These are phyloP conservation scores for Gynochthodes officinalis DNA, from an alignment of 257 asterid genomes.

Conservation along the genomic window DNA sequence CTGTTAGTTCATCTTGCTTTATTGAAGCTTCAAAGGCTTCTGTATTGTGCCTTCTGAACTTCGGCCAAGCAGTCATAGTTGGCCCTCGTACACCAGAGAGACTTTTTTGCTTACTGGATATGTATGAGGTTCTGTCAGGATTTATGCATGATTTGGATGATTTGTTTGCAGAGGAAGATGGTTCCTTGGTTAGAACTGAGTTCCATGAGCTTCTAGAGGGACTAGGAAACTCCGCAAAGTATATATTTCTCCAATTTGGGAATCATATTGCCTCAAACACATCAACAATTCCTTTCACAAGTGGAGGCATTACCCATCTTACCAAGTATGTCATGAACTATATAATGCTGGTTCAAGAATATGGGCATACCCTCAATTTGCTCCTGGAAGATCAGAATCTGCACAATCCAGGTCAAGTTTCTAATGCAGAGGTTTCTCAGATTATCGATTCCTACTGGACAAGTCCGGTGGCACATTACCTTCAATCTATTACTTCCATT, in stretches of 20 bases:
- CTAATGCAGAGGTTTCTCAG: slow-evolving; percentile 15
- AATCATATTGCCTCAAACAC: slow-evolving; percentile 34
- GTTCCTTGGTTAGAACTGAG: slow-evolving; percentile 32
- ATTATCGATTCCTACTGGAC: slow-evolving; percentile 11
- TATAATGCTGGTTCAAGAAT: slow-evolving; percentile 49
- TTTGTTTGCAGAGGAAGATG: slow-evolving; percentile 40
- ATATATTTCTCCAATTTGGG: slow-evolving; percentile 40
- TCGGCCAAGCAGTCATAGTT: slow-evolving; percentile 56
- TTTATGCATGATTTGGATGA: slow-evolving; percentile 31
- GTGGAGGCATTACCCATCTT: slow-evolving; percentile 57
- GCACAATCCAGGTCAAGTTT: slow-evolving; percentile 11
- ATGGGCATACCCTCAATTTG: slow-evolving; percentile 39
- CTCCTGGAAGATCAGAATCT: slow-evolving; percentile 39
- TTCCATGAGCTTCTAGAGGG: slow-evolving; percentile 39
- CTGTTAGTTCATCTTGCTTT: slow-evolving; percentile 34
- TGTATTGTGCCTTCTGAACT: slow-evolving; percentile 46
- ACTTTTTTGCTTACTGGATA: slow-evolving; percentile 55
- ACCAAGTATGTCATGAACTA: slow-evolving; percentile 67
- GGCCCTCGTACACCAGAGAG: slow-evolving; percentile 56
- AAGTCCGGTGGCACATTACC: slow-evolving; percentile 36
- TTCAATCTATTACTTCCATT: slow-evolving; percentile 39
- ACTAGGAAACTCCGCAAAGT: slow-evolving; percentile 42
- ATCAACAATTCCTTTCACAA: slow-evolving; percentile 36
- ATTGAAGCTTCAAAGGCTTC: slow-evolving; percentile 50
- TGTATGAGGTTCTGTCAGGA: slow-evolving; percentile 49